Conservation (phyloP, 768 basidiomycete genomes). For the Tulasnella sp. region DNA sequence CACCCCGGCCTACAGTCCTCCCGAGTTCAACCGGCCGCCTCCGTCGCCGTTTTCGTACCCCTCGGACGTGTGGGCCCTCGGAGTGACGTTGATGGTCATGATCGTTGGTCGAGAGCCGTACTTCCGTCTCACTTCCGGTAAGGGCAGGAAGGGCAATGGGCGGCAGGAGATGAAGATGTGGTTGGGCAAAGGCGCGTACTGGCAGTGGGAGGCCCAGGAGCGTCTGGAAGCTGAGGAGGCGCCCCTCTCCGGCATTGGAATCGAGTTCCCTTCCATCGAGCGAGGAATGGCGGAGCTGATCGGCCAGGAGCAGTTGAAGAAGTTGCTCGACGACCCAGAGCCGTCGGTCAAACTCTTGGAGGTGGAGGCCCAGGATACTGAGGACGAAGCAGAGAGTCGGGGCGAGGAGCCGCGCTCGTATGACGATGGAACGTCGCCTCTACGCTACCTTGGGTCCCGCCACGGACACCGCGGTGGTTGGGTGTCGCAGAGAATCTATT, state of each 20-base stretch:
- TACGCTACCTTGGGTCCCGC: constrained; percentile 12
- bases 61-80: constrained; percentile 50
- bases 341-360: constrained; percentile 13
- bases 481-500: constrained; percentile 27
- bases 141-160: constrained; percentile 27
- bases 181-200: constrained; percentile 45
- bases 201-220: constrained; percentile 47
- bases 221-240: constrained; percentile 40
- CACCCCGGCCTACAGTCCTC: constrained; percentile 48
- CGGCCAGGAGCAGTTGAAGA: constrained; percentile 20
- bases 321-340: constrained; percentile 14
- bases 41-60: constrained; percentile 46
- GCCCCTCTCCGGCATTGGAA: neutral
- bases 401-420: constrained; percentile 13
- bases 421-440: constrained; percentile 26
- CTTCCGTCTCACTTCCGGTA: constrained; percentile 39
- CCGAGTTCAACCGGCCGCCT: constrained; percentile 46
- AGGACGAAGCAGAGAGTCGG: neutral
- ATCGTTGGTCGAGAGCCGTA: constrained; percentile 48
- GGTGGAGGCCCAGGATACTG: neutral
- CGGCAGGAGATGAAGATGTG: constrained; percentile 47
- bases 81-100: constrained; percentile 47
- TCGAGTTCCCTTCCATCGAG: constrained; percentile 19
- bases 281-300: constrained; percentile 2
- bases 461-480: neutral